Conservation (phyloP, 2,329 filamentous ascomycete species). For the Albifimbria verrucaria region DNA sequence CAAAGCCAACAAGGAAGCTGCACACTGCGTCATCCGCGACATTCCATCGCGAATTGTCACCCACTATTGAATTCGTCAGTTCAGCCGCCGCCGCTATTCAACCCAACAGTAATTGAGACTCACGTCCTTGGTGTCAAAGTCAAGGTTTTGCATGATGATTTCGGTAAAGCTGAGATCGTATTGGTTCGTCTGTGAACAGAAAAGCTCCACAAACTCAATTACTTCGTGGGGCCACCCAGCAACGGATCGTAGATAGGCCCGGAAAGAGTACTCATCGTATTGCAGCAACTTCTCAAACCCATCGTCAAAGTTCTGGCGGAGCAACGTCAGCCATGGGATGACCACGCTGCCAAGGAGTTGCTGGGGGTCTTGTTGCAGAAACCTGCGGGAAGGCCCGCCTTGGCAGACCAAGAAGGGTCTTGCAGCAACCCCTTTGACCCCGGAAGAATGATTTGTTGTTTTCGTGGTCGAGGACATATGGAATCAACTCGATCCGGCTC, state of each 20-base stretch:
- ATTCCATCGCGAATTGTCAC: conserved; percentile 4
- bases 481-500: conserved; percentile 3
- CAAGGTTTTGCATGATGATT: conserved; percentile 6
- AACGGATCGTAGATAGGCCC: conserved; percentile 4
- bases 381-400: neutral
- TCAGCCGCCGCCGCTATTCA: neutral
- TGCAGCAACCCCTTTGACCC: neutral
- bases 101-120: neutral
- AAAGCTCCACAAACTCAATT: conserved; percentile 8
- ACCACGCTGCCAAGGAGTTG: conserved; percentile 4
- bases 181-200: conserved; percentile 8
- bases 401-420: conserved; percentile 2
- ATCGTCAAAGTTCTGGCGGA: conserved; percentile 3
- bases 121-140: conserved; percentile 3
- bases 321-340: conserved; percentile 2
- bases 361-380: conserved; percentile 3
- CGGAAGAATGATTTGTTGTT: conserved; percentile 5
- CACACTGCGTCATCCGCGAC: conserved; percentile 2
- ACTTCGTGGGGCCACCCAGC: conserved; percentile 7
- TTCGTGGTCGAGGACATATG: conserved; percentile 6
- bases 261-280: conserved; percentile 6
- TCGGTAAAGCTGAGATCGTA: conserved; percentile 8
- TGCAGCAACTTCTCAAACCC: conserved; percentile 3
- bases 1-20: conserved; percentile 1
- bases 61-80: conserved; percentile 1